Base-by-base conservation (phyloP, 139 green algal genomes). In the Coelastrella sp. region DNA sequence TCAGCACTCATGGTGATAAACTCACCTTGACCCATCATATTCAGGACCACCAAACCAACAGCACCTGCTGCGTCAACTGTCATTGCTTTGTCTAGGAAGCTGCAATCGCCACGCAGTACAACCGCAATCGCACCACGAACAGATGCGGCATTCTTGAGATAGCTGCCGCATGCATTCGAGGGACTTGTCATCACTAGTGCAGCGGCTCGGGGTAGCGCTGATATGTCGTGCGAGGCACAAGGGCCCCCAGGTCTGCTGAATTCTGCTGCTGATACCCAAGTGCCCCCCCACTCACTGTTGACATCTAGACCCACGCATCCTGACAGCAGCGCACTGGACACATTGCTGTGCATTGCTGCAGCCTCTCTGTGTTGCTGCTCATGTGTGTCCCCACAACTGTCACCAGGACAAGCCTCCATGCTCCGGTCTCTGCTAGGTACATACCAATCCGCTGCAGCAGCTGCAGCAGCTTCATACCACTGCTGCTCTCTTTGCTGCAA, bases 61-160 rank as follows among this genome's bases (percentile, higher is more conserved):
- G 89, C 91, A 0, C 91, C 92, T 27, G 81, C 89, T 5, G 17
- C 34, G 40, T 89, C 41, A 34, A 74, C 48, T 30, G 48, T 8
- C 67, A 90, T 63, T 23, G 48, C 89, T 73, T 96, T 96, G 6
- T 89, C 53, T 2, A 92, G 21, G 74, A 96, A 96, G 38, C 79
- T 86, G 91, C 93, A 96, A 30, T 74, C 13, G 51, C 93, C 93
- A 3, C 93, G 85, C 34, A 83, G 32, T 38, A 93, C 69, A 25
- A 96, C 30, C 15, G 84, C 88, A 4, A 96, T 71, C 9, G 74
- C 68, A 25, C 88, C 92, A 0, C 32, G 23, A 30, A 92, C 38
- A 30, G 53, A 19, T 6, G 23, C 41, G 3, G 74, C 45, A 35
- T 89, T 90, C 5, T 3, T 0, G 2, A 71, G 21, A 41, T 84